Base-by-base conservation (phyloP, 169 alveolate genomes). In the Plasmodium knowlesi region DNA sequence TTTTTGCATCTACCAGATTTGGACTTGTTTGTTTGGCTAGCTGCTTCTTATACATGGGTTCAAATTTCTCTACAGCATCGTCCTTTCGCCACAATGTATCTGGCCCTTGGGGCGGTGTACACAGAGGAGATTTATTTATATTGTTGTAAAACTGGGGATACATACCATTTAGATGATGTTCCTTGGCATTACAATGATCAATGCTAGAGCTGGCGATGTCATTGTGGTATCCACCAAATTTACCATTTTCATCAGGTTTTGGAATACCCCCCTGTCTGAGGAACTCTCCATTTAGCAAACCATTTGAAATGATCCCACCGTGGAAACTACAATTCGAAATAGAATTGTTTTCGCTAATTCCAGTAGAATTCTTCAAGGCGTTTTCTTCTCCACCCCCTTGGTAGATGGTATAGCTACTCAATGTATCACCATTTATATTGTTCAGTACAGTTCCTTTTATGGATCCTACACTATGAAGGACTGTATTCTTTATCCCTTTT, bases 261-360 rank as follows among this genome's bases (percentile, higher is more conserved):
- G 71, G 8, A 16, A 79, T 8, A 19, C 25, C 76, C 37, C 76
- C 76, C 28, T 67, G 76, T 67, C 41, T 67, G 37, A 25, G 76
- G 30, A 67, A 25, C 16, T 67, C 76, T n/a, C 76, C 37, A 67
- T 67, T 79, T n/a, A 16, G 28, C 54, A 79, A 79, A 37, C 19
- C 84, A 79, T 41, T 79, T 22, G 84, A 79, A 79, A 79, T 79
- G 30, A 37, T 79, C 25, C 76, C 76, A 25, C 57, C 70, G 28
- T 32, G 57, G 70, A 37, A 39, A 39, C 57, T 39, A 79, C 54
- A 39, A 39, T 41, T 43, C 0, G 70, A 32, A 19, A 41, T 39
- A 9, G 84, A 79, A 19, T 79, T 79, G 43, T 79, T 41, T 79
- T 41, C 70, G 54, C 70, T 79, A 79, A 79, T 79, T 37, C 57